phyloP scores from a whole-genome alignment of 352 stramenopile genomes.

The Thalassiosira mediterranea region DNA sequence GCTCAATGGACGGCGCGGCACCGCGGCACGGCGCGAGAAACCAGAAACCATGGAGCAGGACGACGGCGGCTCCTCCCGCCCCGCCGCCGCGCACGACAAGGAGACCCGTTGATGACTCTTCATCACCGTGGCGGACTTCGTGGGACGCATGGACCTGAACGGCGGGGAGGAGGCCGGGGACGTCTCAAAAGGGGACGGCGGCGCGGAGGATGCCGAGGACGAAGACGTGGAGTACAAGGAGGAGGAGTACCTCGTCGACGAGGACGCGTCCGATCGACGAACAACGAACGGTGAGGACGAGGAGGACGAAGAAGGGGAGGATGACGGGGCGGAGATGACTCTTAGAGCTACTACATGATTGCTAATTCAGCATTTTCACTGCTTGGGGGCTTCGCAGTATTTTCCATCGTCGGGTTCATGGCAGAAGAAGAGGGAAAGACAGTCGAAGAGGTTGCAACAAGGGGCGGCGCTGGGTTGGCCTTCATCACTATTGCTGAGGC shows the following conservation, averaged over 20 bases:
- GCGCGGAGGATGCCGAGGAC: slow-evolving; percentile 7
- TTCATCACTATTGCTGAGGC: slow-evolving; percentile 16
- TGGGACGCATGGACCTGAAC: slow-evolving; percentile 36
- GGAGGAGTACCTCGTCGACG: slow-evolving; percentile 30
- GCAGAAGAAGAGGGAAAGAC: not conserved
- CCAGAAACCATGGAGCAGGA: too few species aligned
- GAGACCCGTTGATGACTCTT: too few species aligned
- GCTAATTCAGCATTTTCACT: slow-evolving; percentile 13
- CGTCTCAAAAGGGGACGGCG: not conserved
- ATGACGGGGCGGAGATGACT: slow-evolving; percentile 69
- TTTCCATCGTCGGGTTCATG: slow-evolving; percentile 15
- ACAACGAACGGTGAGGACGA: not conserved
- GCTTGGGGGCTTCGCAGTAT: slow-evolving; percentile 13
- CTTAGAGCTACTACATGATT: slow-evolving; percentile 76
- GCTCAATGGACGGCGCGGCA: too few species aligned
- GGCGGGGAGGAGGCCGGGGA: slow-evolving; percentile 3
- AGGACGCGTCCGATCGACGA: slow-evolving; percentile 11
- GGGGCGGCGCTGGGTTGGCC: slow-evolving; percentile 4
- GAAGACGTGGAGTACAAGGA: slow-evolving; percentile 28
- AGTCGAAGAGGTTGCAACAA: slow-evolving; percentile 17
- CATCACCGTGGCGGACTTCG: slow-evolving; percentile 26
- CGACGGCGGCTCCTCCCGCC: too few species aligned
- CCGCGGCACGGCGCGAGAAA: too few species aligned
- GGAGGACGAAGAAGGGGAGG: slow-evolving; percentile 44
- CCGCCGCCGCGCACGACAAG: too few species aligned